A percentile compares a stretch with the other conserved stretches of the same genome.
These are phyloP conservation scores for Kluyveromyces marxianus DNA, from an alignment of 1,139 yeast species.

Conservation along the genomic window DNA sequence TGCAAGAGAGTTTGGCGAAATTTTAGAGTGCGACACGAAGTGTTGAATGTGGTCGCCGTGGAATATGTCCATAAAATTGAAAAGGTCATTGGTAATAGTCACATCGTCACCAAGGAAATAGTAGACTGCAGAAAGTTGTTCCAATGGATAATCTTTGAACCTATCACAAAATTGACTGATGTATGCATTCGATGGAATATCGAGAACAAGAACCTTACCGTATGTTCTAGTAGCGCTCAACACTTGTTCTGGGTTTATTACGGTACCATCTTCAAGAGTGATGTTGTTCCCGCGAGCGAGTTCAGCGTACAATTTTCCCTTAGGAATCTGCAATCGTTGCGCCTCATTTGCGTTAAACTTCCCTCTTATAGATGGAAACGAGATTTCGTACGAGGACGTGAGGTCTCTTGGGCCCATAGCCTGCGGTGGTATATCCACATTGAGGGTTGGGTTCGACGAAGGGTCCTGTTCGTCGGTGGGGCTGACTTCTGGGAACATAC, in stretches of 20 bases:
- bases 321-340: constrained; percentile 56
- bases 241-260: constrained; percentile 64
- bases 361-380: constrained; percentile 67
- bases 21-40: constrained; percentile 60
- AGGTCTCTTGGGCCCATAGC: constrained; percentile 4
- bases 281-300: constrained; percentile 59
- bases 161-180: constrained; percentile 29
- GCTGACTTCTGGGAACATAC: constrained; percentile 40
- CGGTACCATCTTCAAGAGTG: constrained; percentile 49
- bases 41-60: constrained; percentile 53
- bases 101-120: constrained; percentile 67
- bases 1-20: constrained; percentile 54
- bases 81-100: constrained; percentile 37
- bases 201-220: constrained; percentile 58
- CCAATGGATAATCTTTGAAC: constrained; percentile 22
- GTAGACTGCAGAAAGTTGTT: constrained; percentile 50
- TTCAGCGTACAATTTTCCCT: constrained; percentile 50
- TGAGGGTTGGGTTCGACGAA: constrained; percentile 30
- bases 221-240: constrained; percentile 54
- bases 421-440: constrained; percentile 30
- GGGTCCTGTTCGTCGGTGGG: constrained; percentile 29
- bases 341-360: constrained; percentile 67
- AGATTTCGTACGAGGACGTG: constrained; percentile 55
- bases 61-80: constrained; percentile 41
- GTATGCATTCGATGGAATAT: constrained; percentile 56